Evolutionary conservation across 2,329 filamentous ascomycete genomes (phyloP), one percentile per base, ranked within the genome.

Genomic region (Clonostachys chloroleuca): DNA sequence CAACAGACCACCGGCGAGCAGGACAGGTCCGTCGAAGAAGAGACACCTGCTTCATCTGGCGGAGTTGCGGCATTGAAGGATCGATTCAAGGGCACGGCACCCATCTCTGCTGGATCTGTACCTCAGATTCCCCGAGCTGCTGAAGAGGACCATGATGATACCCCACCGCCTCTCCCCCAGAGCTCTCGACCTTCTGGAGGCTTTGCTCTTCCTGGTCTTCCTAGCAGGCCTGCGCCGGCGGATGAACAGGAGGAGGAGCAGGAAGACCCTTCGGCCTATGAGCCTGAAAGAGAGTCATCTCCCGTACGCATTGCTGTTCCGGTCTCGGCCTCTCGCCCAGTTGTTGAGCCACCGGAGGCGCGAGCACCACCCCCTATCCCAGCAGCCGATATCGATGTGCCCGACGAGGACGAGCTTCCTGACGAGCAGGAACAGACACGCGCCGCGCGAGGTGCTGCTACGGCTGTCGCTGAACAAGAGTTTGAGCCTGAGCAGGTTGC

Each of bases 291-390:
- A 47, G 77, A 84, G 43, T 70, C 74, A 42, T 96, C 89, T 2
- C 92, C 92, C 7, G 85, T 95, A 52, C 87, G 87, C 44, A 80
- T 97, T 55, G 91, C 92, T 13, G 86, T 92, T 66, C 94, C 94
- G 5, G 87, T 97, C 47, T 77, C 82, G 44, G 36, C 36, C 17
- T 39, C 36, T n/a, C 73, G 79, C 33, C 24, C 24, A 30, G 53
- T 77, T 16, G 74, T 85, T 56, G 75, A 80, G 17, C 56, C 64
- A 45, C 59, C 67, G 42, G 62, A 78, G 71, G 51, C 80, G 75
- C 54, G 69, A 40, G 71, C 73, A 36, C 75, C 79, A 24, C 77
- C 77, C 16, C 72, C 80, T 3, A 73, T 92, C 55, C 87, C 87
- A 3, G 73, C 78, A 7, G 75, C 76, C 47, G 80, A 85, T 36